A percentile compares a stretch with the other conserved stretches of the same genome.
These are phyloP conservation scores for Thalassiosira sp. DNA, from an alignment of 352 stramenopile species.

Conservation along the genomic window DNA sequence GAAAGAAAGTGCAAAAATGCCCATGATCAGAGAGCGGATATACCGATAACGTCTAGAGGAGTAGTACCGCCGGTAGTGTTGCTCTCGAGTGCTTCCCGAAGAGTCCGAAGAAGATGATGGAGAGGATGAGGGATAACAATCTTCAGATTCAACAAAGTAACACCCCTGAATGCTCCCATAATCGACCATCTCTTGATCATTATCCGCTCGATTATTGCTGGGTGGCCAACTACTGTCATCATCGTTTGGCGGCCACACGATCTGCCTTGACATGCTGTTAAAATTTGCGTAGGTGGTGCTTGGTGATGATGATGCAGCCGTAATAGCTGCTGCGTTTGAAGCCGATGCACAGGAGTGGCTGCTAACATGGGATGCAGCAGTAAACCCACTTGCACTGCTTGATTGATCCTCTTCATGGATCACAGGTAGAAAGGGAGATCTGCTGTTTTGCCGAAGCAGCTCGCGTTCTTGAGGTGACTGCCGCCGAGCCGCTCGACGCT, in stretches of 20 bases:
- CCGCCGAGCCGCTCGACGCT: not conserved
- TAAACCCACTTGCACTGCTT: not conserved
- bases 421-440: conserved; percentile 10
- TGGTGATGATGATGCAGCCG: not conserved
- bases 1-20: conserved; percentile 2
- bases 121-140: conserved; percentile 8
- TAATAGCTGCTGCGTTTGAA: not conserved
- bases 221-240: not conserved
- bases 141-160: conserved; percentile 1
- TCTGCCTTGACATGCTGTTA: conserved; percentile 1
- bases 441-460: not conserved
- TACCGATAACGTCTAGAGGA: conserved; percentile 1
- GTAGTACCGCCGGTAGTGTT: not conserved
- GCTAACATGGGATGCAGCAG: not conserved
- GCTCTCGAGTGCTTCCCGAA: not conserved
- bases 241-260: conserved; percentile 16
- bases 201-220: not conserved
- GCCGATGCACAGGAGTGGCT: not conserved
- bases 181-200: not conserved
- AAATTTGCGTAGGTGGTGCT: conserved; percentile 7
- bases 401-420: conserved; percentile 19
- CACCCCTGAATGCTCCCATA: conserved; percentile 4
- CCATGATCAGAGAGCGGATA: conserved; percentile 1
- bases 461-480: not conserved
- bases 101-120: conserved; percentile 1